Conservation (phyloP, 768 basidiomycete genomes). For the Nidula microcarpa region DNA sequence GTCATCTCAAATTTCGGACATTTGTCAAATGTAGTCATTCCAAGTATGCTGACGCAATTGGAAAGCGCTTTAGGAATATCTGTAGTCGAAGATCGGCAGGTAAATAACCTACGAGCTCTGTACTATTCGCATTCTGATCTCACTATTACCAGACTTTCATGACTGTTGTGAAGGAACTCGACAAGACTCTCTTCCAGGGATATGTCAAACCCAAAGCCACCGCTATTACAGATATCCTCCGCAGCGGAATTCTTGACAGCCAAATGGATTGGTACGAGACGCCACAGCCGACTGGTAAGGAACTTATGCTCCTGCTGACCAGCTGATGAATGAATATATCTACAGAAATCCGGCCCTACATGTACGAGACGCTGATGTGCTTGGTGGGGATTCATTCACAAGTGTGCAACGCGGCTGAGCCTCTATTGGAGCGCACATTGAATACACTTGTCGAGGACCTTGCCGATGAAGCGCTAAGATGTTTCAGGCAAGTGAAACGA, state of each 20-base stretch:
- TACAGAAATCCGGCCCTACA: constrained; percentile 87
- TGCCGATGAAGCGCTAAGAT: constrained; percentile 77
- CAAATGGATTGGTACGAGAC: constrained; percentile 95
- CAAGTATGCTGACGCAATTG: constrained; percentile 76
- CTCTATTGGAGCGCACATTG: constrained; percentile 79
- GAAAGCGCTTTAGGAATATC: constrained; percentile 72
- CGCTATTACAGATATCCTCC: constrained; percentile 62
- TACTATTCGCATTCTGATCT: neutral
- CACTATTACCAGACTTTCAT: constrained; percentile 52
- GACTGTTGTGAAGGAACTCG: constrained; percentile 78
- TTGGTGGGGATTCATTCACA: constrained; percentile 93
- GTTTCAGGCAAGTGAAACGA: constrained; percentile 84
- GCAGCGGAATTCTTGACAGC: constrained; percentile 73
- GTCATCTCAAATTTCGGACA: constrained; percentile 88
- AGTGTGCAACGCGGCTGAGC: constrained; percentile 75
- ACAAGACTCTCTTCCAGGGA: constrained; percentile 85
- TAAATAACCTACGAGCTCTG: constrained; percentile 19
- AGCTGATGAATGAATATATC: constrained; percentile 1
- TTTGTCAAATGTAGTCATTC: constrained; percentile 66
- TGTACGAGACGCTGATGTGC: constrained; percentile 84
- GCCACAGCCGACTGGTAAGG: constrained; percentile 83
- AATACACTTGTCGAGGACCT: constrained; percentile 79
- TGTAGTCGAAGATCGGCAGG: constrained; percentile 71
- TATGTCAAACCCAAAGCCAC: constrained; percentile 82
- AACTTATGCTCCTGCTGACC: neutral